Evolutionary conservation across 1,284 basidiomycete genomes (phyloP), one percentile per base, ranked within the genome.

Genomic region (Bjerkandera adusta): DNA sequence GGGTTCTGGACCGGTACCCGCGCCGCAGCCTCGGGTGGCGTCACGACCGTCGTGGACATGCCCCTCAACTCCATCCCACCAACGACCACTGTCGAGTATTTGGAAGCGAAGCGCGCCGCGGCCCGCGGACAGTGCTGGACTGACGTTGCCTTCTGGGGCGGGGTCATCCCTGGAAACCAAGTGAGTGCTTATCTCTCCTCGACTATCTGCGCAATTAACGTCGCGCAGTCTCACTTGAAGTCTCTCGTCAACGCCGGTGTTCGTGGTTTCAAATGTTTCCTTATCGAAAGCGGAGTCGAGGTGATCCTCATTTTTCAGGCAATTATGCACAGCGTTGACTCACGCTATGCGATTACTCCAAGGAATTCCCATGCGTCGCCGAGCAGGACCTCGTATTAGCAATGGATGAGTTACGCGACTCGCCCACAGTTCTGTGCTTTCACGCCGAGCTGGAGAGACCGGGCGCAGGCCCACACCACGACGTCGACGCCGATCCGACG

Each of bases 121-220:
- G 91, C 94, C 1, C 59, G 67, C 40, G 81, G 79, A 13, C 83
- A 92, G 60, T 90, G 87, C 64, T 81, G 83, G 70, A 79, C 82
- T 16, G 94, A 97, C 63, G 80, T 96, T 18, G 93, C 85, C 0
- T 97, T 97, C 66, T 97, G 94, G 93, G 94, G 93, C 33, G 94
- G 94, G 3, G 85, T 91, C 32, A 86, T 97, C 45, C 94, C 94
- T 3, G 85, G 83, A 5, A 96, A 97, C 69, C 76, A 89, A 68
- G 89, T 81, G 33, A 47, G 24, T 18, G 21, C 10, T n/a, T n/a
- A n/a, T n/a, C n/a, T n/a, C n/a, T n/a, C n/a, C 27, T 18, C 26
- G 45, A 15, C 13, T 16, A 7, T 24, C 18, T 44, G 34, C 15
- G 7, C 22, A 29, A 45, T 37, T 24, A 35, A 39, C 3, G 25